Conservation (phyloP, 768 basidiomycete genomes). For the Russula vinacea region DNA sequence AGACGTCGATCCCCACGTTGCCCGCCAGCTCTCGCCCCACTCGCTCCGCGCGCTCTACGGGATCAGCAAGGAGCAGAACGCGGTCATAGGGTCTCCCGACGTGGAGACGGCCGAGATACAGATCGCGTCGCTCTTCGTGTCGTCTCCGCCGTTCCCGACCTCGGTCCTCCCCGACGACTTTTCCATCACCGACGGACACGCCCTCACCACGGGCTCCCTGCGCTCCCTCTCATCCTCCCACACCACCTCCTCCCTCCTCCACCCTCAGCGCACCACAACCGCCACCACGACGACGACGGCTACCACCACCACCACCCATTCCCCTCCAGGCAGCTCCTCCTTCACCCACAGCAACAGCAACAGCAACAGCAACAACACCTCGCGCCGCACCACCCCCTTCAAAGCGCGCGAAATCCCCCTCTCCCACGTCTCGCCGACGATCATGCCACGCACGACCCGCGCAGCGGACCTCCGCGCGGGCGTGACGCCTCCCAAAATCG, state of each 20-base stretch:
- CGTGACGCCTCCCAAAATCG: slow-evolving; percentile 44
- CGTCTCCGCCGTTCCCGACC: slow-evolving; percentile 76
- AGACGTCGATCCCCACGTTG: slow-evolving; percentile 55
- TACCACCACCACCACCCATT: slow-evolving; percentile 33
- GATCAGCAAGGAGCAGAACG: slow-evolving; percentile 52
- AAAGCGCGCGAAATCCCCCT: slow-evolving; percentile 65
- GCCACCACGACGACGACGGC: slow-evolving; percentile 12
- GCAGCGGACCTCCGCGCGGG: slow-evolving; percentile 74
- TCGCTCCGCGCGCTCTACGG: slow-evolving; percentile 74
- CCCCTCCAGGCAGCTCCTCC: slow-evolving; percentile 43
- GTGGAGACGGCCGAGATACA: slow-evolving; percentile 69
- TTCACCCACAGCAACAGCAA: slow-evolving; percentile 15
- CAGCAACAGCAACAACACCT: slow-evolving; percentile 42
- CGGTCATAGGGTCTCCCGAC: slow-evolving; percentile 70
- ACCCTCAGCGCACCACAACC: slow-evolving; percentile 22
- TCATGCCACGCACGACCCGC: slow-evolving; percentile 72
- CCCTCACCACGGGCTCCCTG: slow-evolving; percentile 34
- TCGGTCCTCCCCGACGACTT: slow-evolving; percentile 55
- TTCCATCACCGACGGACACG: slow-evolving; percentile 36
- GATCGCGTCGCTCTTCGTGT: slow-evolving; percentile 73
- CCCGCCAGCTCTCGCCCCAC: slow-evolving; percentile 52
- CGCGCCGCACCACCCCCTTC: slow-evolving; percentile 52
- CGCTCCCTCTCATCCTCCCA: slow-evolving; percentile 48
- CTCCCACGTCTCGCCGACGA: slow-evolving; percentile 60
- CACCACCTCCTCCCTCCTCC: slow-evolving; percentile 39